phyloP scores from a whole-genome alignment of 441 rosid species.

The Arabidopsis hybrid region DNA sequence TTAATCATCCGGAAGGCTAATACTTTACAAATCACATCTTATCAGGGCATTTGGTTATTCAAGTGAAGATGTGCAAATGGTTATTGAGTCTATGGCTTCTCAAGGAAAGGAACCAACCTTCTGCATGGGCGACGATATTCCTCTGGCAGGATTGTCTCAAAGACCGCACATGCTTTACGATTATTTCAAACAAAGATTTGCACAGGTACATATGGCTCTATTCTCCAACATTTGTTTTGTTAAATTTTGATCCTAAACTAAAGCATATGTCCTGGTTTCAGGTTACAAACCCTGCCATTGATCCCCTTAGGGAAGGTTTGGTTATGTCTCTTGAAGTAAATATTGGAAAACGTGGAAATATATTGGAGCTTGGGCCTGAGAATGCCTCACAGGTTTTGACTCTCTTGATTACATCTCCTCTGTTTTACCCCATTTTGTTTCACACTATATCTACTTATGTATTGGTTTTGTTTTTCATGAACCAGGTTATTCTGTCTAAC shows the following conservation, averaged over 20 bases:
- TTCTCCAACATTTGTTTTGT: too few relatives aligned
- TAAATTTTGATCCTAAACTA: neutral
- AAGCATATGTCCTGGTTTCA: conserved; percentile 42
- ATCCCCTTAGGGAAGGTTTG: conserved; percentile 96
- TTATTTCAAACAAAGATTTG: conserved; percentile 99
- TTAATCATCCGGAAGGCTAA: neutral
- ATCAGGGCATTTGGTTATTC: conserved; percentile 97
- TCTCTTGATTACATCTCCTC: conserved; percentile 22
- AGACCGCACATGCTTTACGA: conserved; percentile 94
- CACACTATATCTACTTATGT: conserved; percentile 18
- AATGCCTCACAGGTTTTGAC: conserved; percentile 83
- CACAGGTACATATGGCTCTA: conserved; percentile 65
- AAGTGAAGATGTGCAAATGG: conserved; percentile 99
- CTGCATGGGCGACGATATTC: conserved; percentile 98
- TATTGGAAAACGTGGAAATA: conserved; percentile 94
- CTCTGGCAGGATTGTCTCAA: conserved; percentile 85
- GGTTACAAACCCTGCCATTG: conserved; percentile 99
- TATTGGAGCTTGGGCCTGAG: conserved; percentile 94
- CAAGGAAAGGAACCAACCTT: conserved; percentile 99
- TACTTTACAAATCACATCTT: conserved; percentile 13
- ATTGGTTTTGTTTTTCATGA: conserved; percentile 29
- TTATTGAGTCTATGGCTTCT: conserved; percentile 95
- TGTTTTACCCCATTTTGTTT: conserved; percentile 7
- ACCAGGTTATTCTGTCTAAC: conserved; percentile 81
- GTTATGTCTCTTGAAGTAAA: conserved; percentile 99